These are phyloP conservation scores for Pleurotus platypus DNA, from an alignment of 768 basidiomycete species.

Conservation along the genomic window DNA sequence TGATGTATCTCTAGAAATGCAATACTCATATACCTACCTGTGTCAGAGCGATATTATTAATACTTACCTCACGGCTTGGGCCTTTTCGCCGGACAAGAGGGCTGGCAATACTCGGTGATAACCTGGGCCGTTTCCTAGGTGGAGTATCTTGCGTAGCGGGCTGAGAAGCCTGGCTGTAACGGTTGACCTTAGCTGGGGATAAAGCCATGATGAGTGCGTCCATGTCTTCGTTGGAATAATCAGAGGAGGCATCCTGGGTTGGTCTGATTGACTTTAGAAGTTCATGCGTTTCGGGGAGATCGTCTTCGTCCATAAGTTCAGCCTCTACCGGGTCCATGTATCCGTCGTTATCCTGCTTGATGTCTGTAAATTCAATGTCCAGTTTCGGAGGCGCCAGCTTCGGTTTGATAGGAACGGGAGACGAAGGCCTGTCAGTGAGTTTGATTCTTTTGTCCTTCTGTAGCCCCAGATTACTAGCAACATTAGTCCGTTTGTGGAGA, in stretches of 20 bases:
- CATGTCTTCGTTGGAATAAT: conserved; percentile 40
- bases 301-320: conserved; percentile 34
- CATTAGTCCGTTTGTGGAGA: conserved; percentile 39
- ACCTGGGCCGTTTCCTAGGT: conserved; percentile 7
- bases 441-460: conserved; percentile 42
- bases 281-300: conserved; percentile 37
- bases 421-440: conserved; percentile 19
- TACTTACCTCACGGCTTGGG: not conserved
- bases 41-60: no score
- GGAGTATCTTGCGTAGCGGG: not conserved
- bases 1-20: no score
- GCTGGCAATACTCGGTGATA: not conserved
- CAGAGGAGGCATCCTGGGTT: conserved; percentile 15
- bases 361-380: conserved; percentile 44
- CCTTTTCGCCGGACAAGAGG: not conserved
- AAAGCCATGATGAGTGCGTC: conserved; percentile 38
- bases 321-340: conserved; percentile 19
- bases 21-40: no score
- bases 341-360: conserved; percentile 23
- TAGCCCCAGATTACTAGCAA: conserved; percentile 33
- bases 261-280: conserved; percentile 18
- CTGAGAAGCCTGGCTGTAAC: not conserved
- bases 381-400: conserved; percentile 33
- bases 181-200: conserved; percentile 21
- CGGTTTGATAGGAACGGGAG: conserved; percentile 11